Percentiles rank a stretch among this genome's conserved stretches.
Evolutionary conservation across 140 eudicot genomes (phyloP).

Genomic region (Ambrosia hybrid): DNA sequence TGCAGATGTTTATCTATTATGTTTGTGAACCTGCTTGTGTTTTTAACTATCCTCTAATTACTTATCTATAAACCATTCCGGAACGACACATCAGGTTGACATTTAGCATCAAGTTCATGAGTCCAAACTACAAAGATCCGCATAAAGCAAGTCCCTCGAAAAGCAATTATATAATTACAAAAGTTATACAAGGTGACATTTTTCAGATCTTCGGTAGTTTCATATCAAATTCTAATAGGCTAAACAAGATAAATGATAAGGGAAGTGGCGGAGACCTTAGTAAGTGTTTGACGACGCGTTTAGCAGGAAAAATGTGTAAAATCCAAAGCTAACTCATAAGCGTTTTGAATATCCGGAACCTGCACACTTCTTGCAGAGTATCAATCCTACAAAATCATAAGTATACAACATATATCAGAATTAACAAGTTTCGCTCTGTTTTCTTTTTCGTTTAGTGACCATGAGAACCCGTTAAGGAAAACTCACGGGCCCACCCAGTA

Average conservation of each 20-base stretch:
- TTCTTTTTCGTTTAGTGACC: no score
- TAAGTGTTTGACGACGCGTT: slow-evolving; percentile 10
- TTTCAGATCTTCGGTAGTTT: slow-evolving; percentile 11
- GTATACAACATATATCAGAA: neutral
- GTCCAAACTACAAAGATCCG: no score
- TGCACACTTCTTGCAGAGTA: slow-evolving; percentile 90
- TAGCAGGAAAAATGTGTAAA: slow-evolving; percentile 12
- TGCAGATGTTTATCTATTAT: no score
- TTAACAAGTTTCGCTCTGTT: neutral
- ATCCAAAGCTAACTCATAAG: slow-evolving; percentile 36
- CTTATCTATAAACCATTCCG: no score
- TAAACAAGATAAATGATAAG: neutral
- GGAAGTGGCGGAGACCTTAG: slow-evolving; percentile 16
- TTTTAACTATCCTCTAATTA: no score
- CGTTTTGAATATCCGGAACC: slow-evolving; percentile 94
- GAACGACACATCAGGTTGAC: no score
- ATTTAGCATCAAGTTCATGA: no score
- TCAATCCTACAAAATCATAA: slow-evolving; percentile 55
- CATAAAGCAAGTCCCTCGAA: no score
- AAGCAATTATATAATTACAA: slow-evolving; percentile 22
- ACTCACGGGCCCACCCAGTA: neutral
- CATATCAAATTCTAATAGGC: neutral
- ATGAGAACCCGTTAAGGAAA: neutral
- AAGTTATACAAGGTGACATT: slow-evolving; percentile 23
- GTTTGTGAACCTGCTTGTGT: no score